A percentile compares a stretch with the other conserved stretches of the same genome.
Conservation (phyloP, 106 monocot species). For the Dendrobium officinale region DNA sequence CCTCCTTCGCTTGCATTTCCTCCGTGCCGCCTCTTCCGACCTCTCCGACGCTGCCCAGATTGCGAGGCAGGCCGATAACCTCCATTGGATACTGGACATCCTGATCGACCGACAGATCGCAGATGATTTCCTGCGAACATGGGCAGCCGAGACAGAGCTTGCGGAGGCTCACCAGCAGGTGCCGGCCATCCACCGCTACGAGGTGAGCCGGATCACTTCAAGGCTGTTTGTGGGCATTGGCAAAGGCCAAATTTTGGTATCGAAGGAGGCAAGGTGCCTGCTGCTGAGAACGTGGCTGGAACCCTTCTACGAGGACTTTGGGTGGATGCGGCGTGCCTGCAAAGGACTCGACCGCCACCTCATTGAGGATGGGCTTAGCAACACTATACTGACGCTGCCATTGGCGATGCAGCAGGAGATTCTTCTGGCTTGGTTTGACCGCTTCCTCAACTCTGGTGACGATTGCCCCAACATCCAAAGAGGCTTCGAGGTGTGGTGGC, state of each 20-base stretch:
- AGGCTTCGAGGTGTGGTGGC: slow-evolving; percentile 97
- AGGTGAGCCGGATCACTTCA: slow-evolving; percentile 81
- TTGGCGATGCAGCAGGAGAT: slow-evolving; percentile 80
- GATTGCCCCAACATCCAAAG: slow-evolving; percentile 89
- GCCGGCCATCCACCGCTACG: slow-evolving; percentile 68
- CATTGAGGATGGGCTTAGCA: slow-evolving; percentile 77
- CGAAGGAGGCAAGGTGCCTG: slow-evolving; percentile 61
- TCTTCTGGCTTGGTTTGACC: slow-evolving; percentile 75
- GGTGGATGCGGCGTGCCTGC: slow-evolving; percentile 94
- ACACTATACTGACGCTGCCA: slow-evolving; percentile 82
- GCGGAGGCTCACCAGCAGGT: slow-evolving; percentile 47
- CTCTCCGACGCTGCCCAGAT: slow-evolving; percentile 44
- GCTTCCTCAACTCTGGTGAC: slow-evolving; percentile 78
- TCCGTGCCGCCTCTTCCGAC: slow-evolving; percentile 40
- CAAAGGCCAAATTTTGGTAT: slow-evolving; percentile 80
- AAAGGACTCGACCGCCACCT: slow-evolving; percentile 81
- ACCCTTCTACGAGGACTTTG: slow-evolving; percentile 91
- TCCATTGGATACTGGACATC: slow-evolving; percentile 90
- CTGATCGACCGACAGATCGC: slow-evolving; percentile 78
- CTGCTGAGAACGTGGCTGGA: slow-evolving; percentile 81
- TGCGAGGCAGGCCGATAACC: slow-evolving; percentile 78
- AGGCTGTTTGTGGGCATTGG: slow-evolving; percentile 77
- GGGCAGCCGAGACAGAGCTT: slow-evolving; percentile 68
- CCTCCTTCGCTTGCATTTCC: slow-evolving; percentile 46
- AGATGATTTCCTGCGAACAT: slow-evolving; percentile 68